Base-by-base conservation (phyloP, 2,329 filamentous ascomycete species). In the Paecilomyces variotii region DNA sequence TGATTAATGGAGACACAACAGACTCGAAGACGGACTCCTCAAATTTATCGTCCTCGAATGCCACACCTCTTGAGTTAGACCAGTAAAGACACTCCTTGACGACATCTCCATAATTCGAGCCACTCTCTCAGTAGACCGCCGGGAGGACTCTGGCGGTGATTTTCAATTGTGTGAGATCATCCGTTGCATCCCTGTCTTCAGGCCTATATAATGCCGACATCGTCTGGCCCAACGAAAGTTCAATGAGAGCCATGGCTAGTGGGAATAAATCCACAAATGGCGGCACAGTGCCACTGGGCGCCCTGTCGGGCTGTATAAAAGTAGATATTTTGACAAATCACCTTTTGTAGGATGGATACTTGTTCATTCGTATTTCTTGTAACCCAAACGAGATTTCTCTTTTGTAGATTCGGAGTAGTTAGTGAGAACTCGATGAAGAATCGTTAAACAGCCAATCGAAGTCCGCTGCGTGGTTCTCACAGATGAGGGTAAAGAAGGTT, bases 211-310 rank as follows among this genome's bases (percentile, higher is more conserved):
- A 24, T 10, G 53, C 32, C 2, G 57, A 55, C 2, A 67, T 56
- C 2, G 61, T 59, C 28, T 64, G 60, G 30, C 64, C 59, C 4
- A 68, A 59, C 2, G 63, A 65, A 12, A 68, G 55, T 45, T 67
- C 65, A 53, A 55, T 53, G 4, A 65, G 58, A 35, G 54, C 55
- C 10, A 64, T 34, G 1, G 57, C 63, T 2, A 64, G 56, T 1
- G 59, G 59, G 12, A 65, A 61, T 2, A 64, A 57, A 19, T 19
- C 19, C 19, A 19, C 19, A 1, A 19, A 19, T 19, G 19, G 19
- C 19, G 19, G 19, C 19, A 19, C 19, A 19, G 19, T 19, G 19
- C 19, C 19, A 19, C 19, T 19, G 19, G 19, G 19, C 19, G 19
- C 19, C 19, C 19, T 19, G 19, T 19, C 19, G 19, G 19, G 19